Conservation (phyloP, 495 filamentous ascomycete species). For the Aspergillus campestris region DNA sequence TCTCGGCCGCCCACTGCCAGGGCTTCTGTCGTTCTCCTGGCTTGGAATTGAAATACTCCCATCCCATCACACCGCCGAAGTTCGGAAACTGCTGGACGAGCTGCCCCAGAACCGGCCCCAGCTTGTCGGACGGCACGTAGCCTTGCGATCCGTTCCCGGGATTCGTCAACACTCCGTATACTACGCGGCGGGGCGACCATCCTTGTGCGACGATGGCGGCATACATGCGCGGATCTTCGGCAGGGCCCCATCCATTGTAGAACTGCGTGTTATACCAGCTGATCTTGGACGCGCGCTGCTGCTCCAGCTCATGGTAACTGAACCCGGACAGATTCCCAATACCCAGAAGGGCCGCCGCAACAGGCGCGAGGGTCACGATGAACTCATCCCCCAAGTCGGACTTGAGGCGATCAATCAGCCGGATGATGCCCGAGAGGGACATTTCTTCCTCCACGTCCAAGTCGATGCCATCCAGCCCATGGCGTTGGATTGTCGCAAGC, state of each 20-base stretch:
- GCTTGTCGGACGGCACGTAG: slow-evolving; percentile 42
- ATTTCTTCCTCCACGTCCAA: slow-evolving; percentile 79
- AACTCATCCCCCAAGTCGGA: slow-evolving; percentile 62
- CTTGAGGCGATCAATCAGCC: slow-evolving; percentile 64
- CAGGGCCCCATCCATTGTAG: slow-evolving; percentile 71
- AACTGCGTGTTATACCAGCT: slow-evolving; percentile 81
- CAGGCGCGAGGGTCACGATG: slow-evolving; percentile 70
- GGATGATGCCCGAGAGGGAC: slow-evolving; percentile 57
- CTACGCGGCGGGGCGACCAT: slow-evolving; percentile 57
- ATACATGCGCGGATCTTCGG: slow-evolving; percentile 51
- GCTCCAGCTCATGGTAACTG: slow-evolving; percentile 58
- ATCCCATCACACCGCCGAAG: slow-evolving; percentile 79
- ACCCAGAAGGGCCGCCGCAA: slow-evolving; percentile 59
- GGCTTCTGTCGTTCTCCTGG: slow-evolving; percentile 50
- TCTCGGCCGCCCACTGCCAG: slow-evolving; percentile 63
- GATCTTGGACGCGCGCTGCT: slow-evolving; percentile 54
- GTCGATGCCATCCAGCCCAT: slow-evolving; percentile 63
- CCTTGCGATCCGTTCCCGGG: slow-evolving; percentile 55
- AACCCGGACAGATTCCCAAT: slow-evolving; percentile 65
- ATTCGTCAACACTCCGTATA: slow-evolving; percentile 66
- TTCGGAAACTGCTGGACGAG: slow-evolving; percentile 45
- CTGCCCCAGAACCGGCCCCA: slow-evolving; percentile 33
- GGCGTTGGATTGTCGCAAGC: slow-evolving; percentile 45
- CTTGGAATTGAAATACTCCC: slow-evolving; percentile 74
- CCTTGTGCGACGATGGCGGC: slow-evolving; percentile 54